A percentile compares a stretch with the other conserved stretches of the same genome.
Evolutionary conservation across 2,329 filamentous ascomycete species (phyloP).

Genomic region (Hortaea werneckii): DNA sequence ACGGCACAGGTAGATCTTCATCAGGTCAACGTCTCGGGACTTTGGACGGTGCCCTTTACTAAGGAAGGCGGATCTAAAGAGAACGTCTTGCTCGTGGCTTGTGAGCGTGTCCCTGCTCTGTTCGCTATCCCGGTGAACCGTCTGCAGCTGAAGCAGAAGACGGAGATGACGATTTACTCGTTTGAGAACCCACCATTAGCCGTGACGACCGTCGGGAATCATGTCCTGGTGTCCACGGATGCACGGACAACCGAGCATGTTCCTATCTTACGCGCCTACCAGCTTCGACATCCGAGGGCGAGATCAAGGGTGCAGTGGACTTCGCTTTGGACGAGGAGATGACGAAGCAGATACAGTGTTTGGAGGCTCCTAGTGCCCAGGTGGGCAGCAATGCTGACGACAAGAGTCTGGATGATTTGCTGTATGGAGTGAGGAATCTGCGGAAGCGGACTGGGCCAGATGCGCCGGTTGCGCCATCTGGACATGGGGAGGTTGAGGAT

Average conservation of each 20-base stretch:
- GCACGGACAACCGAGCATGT: conserved; percentile 1
- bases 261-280: conserved; percentile 1
- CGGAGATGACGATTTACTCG: background rate
- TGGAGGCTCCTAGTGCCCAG: conserved; percentile 5
- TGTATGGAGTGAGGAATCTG: conserved; percentile 40
- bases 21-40: conserved; percentile 36
- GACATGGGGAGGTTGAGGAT: conserved; percentile 1
- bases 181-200: conserved; percentile 9
- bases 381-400: conserved; percentile 17
- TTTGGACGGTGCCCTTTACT: conserved; percentile 32
- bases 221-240: conserved; percentile 12
- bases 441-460: conserved; percentile 33
- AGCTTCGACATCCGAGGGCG: background rate
- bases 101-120: conserved; percentile 46
- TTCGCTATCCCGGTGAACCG: conserved; percentile 35
- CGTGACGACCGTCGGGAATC: conserved; percentile 5
- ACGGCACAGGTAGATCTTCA: background rate
- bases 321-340: background rate
- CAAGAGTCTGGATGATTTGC: conserved; percentile 32
- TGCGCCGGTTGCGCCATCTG: background rate
- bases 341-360: background rate
- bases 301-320: conserved; percentile 1
- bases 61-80: conserved; percentile 1
- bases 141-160: conserved; percentile 1
- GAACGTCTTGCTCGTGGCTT: conserved; percentile 28